A percentile compares a stretch with the other conserved stretches of the same genome.
Evolutionary conservation across 2,329 filamentous ascomycete species (phyloP).

Genomic region (Xylariaceae sp.): DNA sequence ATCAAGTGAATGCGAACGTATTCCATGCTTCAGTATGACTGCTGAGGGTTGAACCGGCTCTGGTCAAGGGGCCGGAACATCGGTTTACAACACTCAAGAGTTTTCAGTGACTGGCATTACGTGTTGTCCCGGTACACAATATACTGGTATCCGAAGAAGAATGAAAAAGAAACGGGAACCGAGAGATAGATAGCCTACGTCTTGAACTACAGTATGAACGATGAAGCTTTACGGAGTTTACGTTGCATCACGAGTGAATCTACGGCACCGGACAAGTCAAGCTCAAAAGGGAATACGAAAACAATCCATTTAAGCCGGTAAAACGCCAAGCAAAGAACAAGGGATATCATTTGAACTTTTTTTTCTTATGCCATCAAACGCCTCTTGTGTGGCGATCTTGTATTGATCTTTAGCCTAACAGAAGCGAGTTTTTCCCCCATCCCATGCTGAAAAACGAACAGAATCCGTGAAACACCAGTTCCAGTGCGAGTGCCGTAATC

Average conservation of each 20-base stretch:
- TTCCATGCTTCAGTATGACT: too few species aligned
- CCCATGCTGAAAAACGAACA: constrained; percentile 32
- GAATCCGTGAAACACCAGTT: constrained; percentile 35
- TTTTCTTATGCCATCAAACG: constrained; percentile 15
- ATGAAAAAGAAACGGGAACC: too few species aligned
- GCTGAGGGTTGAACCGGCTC: too few species aligned
- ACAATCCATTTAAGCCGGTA: background rate
- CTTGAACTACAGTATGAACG: too few species aligned
- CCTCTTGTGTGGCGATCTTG: constrained; percentile 30
- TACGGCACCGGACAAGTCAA: background rate
- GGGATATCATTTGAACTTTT: background rate
- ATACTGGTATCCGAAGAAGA: too few species aligned
- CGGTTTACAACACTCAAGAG: too few species aligned
- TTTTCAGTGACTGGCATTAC: too few species aligned
- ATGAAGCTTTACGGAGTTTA: too few species aligned
- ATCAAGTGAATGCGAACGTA: too few species aligned
- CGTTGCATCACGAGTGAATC: background rate
- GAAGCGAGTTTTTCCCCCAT: constrained; percentile 27
- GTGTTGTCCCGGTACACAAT: too few species aligned
- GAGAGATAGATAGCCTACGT: too few species aligned
- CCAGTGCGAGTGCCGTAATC: constrained; percentile 28
- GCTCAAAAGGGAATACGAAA: background rate
- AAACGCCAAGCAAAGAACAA: background rate
- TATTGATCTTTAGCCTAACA: constrained; percentile 33
- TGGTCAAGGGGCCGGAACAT: too few species aligned